A percentile compares a stretch with the other conserved stretches of the same genome.
Conservation (phyloP, 1,139 yeast genomes). For the Yamadazyma siamensis region DNA sequence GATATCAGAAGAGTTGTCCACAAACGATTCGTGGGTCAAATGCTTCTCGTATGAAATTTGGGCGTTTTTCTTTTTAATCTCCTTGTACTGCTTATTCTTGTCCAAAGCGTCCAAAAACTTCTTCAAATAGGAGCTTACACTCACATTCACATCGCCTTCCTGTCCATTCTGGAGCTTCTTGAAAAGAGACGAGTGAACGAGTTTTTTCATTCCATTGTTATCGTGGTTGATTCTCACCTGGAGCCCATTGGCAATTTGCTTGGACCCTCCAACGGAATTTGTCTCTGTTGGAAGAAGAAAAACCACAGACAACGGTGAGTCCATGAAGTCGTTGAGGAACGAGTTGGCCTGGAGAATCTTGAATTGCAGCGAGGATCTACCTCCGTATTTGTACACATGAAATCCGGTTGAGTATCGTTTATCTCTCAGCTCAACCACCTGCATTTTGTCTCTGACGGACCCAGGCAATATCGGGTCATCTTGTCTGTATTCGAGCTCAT, state of each 20-base stretch:
- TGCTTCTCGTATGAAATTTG: slow-evolving; percentile 12
- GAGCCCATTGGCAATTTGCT: slow-evolving; percentile 12
- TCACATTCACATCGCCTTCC: slow-evolving; percentile 6
- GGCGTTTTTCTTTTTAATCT: slow-evolving; percentile 3
- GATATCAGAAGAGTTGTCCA: slow-evolving; percentile 19
- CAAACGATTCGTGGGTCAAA: slow-evolving; percentile 17
- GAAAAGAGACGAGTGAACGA: slow-evolving; percentile 6
- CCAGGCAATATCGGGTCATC: slow-evolving; percentile 6
- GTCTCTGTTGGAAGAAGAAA: slow-evolving; percentile 23
- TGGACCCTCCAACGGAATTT: slow-evolving; percentile 10
- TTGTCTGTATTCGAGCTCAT: slow-evolving; percentile 14
- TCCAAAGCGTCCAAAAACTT: slow-evolving; percentile 8
- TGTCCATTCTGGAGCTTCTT: slow-evolving; percentile 3
- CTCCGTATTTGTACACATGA: slow-evolving; percentile 33
- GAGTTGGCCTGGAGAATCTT: slow-evolving; percentile 35
- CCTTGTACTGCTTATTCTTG: slow-evolving; percentile 2
- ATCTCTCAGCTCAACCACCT: background rate
- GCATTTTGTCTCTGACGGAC: slow-evolving; percentile 6
- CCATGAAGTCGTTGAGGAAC: slow-evolving; percentile 43
- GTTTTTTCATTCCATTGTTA: slow-evolving; percentile 4
- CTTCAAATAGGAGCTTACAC: slow-evolving; percentile 12
- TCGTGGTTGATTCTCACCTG: slow-evolving; percentile 17
- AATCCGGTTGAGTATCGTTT: slow-evolving; percentile 27
- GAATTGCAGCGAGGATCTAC: slow-evolving; percentile 24
- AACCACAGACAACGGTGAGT: slow-evolving; percentile 36